These are phyloP conservation scores for Penicillium sp. DNA, from an alignment of 2,329 filamentous ascomycete species.

Conservation along the genomic window DNA sequence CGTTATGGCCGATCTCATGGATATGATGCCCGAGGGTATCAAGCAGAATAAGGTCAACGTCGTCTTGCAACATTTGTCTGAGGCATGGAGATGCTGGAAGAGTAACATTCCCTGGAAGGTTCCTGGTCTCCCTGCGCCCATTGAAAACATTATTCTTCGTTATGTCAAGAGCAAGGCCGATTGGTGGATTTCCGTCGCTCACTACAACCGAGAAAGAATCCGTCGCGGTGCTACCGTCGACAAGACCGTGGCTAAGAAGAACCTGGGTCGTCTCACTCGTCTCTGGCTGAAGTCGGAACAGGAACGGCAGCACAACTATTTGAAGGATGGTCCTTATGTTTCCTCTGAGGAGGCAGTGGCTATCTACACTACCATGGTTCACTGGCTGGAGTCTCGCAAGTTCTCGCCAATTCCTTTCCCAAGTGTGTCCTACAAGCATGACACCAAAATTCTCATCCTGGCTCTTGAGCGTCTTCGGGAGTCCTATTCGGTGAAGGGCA, in stretches of 20 bases:
- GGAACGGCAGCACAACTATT: conserved; percentile 97
- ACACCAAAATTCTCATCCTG: conserved; percentile 96
- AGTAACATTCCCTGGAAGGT: conserved; percentile 99
- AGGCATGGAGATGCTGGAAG: conserved; percentile 99
- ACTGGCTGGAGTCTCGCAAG: conserved; percentile 97
- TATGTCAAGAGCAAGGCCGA: conserved; percentile 99
- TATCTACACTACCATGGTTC: conserved; percentile 97
- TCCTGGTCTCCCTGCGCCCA: conserved; percentile 88
- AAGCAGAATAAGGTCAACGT: conserved; percentile 99
- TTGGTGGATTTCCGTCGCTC: conserved; percentile 99
- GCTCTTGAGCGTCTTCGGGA: conserved; percentile 90
- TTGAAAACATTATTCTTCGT: conserved; percentile 96
- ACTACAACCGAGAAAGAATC: conserved; percentile 98
- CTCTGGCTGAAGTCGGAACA: conserved; percentile 98
- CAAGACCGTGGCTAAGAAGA: conserved; percentile 99
- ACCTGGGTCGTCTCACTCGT: conserved; percentile 87
- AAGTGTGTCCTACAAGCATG: conserved; percentile 98
- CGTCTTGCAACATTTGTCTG: conserved; percentile 91
- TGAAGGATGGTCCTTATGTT: conserved; percentile 98
- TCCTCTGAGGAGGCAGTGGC: conserved; percentile 98
- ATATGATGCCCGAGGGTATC: conserved; percentile 99
- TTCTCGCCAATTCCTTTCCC: conserved; percentile 99
- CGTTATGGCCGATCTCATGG: conserved; percentile 98
- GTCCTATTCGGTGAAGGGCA: conserved; percentile 95
- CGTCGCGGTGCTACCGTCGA: conserved; percentile 94